phyloP scores from a whole-genome alignment of 768 basidiomycete genomes.

The Hydnomerulius pinastri region DNA sequence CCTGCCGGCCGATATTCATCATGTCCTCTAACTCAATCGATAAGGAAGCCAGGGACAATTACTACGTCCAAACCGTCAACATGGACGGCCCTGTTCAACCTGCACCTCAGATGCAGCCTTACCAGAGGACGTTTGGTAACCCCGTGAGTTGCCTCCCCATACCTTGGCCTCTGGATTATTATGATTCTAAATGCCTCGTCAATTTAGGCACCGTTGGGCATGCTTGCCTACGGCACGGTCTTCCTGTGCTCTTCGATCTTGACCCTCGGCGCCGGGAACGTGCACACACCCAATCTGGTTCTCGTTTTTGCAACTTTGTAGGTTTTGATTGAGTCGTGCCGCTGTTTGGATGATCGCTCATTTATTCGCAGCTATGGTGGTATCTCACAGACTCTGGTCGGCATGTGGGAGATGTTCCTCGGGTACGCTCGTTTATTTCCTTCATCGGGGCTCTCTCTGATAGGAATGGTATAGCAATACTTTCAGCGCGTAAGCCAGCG shows the following conservation, averaged over 20 bases:
- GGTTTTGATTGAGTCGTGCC: neutral
- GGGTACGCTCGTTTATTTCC: slow-evolving; percentile 17
- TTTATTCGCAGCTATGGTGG: slow-evolving; percentile 27
- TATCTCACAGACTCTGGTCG: slow-evolving; percentile 30
- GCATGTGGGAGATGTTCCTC: slow-evolving; percentile 35
- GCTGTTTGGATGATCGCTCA: neutral
- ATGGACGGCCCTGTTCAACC: slow-evolving; percentile 16
- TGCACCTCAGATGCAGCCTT: slow-evolving; percentile 22
- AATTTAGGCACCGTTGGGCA: slow-evolving; percentile 27
- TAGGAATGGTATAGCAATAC: slow-evolving; percentile 21
- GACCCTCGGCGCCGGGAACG: slow-evolving; percentile 20
- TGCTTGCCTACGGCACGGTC: slow-evolving; percentile 31
- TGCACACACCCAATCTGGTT: slow-evolving; percentile 25
- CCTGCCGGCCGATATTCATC: neutral
- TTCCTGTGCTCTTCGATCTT: slow-evolving; percentile 31
- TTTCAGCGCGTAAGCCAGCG: slow-evolving; percentile 24
- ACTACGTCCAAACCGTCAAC: slow-evolving; percentile 28
- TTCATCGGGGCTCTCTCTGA: slow-evolving; percentile 5
- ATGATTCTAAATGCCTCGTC: neutral
- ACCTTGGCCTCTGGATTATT: neutral
- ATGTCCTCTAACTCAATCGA: slow-evolving; percentile 26
- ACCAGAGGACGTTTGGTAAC: slow-evolving; percentile 29
- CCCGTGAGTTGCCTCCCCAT: slow-evolving; percentile 14
- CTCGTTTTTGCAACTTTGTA: slow-evolving; percentile 32
- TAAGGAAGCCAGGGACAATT: slow-evolving; percentile 25